These are phyloP conservation scores for Angophora floribunda DNA, from an alignment of 345 rosid genomes.

Conservation along the genomic window DNA sequence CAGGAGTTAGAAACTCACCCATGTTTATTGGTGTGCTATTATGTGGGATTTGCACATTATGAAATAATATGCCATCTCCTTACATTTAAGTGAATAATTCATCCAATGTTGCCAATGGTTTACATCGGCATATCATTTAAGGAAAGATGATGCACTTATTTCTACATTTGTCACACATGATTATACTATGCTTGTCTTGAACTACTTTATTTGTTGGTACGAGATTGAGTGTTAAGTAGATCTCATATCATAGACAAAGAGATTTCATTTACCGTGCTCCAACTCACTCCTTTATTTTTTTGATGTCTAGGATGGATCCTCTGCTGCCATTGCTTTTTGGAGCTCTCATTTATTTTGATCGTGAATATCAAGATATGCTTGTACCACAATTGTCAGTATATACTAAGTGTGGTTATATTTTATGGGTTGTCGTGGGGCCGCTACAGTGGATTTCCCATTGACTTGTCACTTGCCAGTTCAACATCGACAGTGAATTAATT, in stretches of 20 bases:
- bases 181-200: neutral
- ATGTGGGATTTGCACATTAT: neutral
- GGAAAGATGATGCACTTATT: neutral
- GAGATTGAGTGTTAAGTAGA: neutral
- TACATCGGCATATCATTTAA: neutral
- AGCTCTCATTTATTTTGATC: neutral
- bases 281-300: neutral
- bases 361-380: neutral
- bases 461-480: neutral
- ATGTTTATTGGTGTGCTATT: neutral
- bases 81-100: neutral
- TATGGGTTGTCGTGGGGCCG: neutral
- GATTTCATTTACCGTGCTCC: neutral
- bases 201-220: neutral
- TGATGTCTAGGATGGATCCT: neutral
- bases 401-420: neutral
- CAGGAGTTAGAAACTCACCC: neutral
- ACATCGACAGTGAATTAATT: too few relatives aligned
- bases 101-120: neutral
- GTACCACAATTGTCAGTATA: neutral
- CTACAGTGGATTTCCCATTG: neutral
- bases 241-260: neutral
- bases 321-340: neutral
- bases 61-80: neutral
- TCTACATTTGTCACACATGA: neutral